phyloP scores from a whole-genome alignment of 768 basidiomycete species.

The Tricholoma bakamatsutake region DNA sequence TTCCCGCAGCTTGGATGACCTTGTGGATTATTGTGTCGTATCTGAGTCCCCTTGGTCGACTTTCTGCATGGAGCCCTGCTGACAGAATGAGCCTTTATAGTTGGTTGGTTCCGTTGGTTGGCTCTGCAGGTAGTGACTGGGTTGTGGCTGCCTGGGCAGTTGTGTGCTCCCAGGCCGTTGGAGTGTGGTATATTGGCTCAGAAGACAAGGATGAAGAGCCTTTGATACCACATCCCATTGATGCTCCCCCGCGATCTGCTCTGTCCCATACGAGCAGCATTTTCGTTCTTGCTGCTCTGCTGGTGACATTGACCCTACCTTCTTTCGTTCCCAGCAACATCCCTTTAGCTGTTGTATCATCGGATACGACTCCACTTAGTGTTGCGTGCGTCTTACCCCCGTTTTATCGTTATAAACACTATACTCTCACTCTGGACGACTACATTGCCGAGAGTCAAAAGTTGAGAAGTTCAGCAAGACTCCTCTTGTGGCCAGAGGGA shows the following conservation, averaged over 20 bases:
- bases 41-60: constrained; percentile 62
- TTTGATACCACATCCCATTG: constrained; percentile 8
- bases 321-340: constrained; percentile 40
- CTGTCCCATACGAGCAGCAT: constrained; percentile 18
- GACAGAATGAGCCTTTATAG: constrained; percentile 46
- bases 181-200: constrained; percentile 51
- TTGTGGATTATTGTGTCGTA: constrained; percentile 50
- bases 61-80: constrained; percentile 67
- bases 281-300: constrained; percentile 30
- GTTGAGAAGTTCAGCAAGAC: constrained; percentile 38
- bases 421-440: constrained; percentile 42
- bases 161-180: constrained; percentile 48
- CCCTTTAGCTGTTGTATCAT: constrained; percentile 32
- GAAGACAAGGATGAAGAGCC: constrained; percentile 19
- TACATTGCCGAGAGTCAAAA: constrained; percentile 54
- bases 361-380: constrained; percentile 46
- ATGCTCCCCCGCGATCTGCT: constrained; percentile 10
- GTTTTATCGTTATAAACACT: constrained; percentile 33
- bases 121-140: constrained; percentile 66
- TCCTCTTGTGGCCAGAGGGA: constrained; percentile 80
- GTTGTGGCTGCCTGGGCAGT: constrained; percentile 71
- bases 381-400: constrained; percentile 68
- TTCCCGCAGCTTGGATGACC: constrained; percentile 67
- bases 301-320: constrained; percentile 48
- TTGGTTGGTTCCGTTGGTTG: constrained; percentile 58